phyloP scores from a whole-genome alignment of 768 basidiomycete genomes.

The Phylloporus scabripes region DNA sequence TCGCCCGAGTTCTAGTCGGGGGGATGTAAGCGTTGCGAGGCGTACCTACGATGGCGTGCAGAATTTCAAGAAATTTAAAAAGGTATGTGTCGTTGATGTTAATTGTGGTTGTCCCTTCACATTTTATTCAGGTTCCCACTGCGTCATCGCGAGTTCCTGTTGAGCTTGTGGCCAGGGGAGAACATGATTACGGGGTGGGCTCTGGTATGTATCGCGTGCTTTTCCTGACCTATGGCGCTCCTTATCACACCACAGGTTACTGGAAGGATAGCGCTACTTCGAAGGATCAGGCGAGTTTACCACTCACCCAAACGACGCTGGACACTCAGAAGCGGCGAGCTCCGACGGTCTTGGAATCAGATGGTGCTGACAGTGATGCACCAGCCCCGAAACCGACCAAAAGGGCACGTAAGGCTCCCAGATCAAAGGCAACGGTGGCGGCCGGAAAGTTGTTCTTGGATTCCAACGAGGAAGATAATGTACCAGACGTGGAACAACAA shows the following conservation, averaged over 20 bases:
- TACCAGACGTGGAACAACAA: neutral
- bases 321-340: conserved; percentile 22
- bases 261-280: conserved; percentile 42
- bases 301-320: conserved; percentile 13
- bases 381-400: conserved; percentile 13
- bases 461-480: conserved; percentile 39
- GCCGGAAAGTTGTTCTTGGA: conserved; percentile 47
- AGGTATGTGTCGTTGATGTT: conserved; percentile 37
- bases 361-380: conserved; percentile 29
- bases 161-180: conserved; percentile 47
- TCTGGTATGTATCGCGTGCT: conserved; percentile 33
- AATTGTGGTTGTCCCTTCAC: conserved; percentile 6
- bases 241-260: conserved; percentile 38
- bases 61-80: conserved; percentile 78
- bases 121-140: conserved; percentile 23
- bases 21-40: conserved; percentile 30
- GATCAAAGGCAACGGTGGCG: conserved; percentile 21
- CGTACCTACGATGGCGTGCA: conserved; percentile 39
- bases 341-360: conserved; percentile 37
- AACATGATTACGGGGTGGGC: conserved; percentile 52
- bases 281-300: conserved; percentile 14
- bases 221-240: conserved; percentile 1
- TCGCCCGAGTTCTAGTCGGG: conserved; percentile 23
- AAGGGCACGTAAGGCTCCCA: conserved; percentile 21
- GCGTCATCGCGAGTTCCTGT: conserved; percentile 33